Evolutionary conservation across 2,329 filamentous ascomycete species (phyloP), one percentile per base, ranked within the genome.

Genomic region (Fusarium decemcellulare): DNA sequence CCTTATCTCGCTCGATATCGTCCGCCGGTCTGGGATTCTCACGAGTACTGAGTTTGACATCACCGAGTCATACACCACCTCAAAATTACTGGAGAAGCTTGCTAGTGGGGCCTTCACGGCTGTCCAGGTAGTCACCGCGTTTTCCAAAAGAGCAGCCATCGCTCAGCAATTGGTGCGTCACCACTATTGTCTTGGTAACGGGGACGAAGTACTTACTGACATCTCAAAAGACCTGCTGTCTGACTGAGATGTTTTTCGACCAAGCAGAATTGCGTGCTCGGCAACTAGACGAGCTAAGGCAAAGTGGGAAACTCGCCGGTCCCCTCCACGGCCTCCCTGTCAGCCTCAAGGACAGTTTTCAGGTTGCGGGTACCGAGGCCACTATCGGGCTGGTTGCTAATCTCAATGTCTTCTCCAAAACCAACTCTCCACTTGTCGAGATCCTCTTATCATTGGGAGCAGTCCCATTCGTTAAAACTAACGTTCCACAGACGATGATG

Each of bases 231-330:
- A 68, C 68, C 12, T 79, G 80, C 58, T 82, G 80, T 47, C 64
- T 82, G 16, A 83, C 80, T 0, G 84, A 86, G 62, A 80, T 84
- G 0, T 81, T 86, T 50, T 87, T 87, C 67, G 76, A 81, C 8
- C 53, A 67, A 71, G 79, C 59, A 5, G 36, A 64, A 15, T 18
- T 37, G 7, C 58, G 68, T 15, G 72, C 72, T 15, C 51, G 29
- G 14, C 55, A 67, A 12, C 57, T 75, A 6, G 72, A 75, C 29
- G 16, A 59, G 5, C 29, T 69, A 9, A 43, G 67, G 6, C 46
- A 48, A 12, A 36, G 42, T 2, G 67, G 72, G 8, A 51, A 44
- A n/a, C 37, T 64, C 2, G 52, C 53, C n/a, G 70, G 68, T 2
- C 63, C 68, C 5, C 63, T 72, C 40, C 69, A 73, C 12, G 69